phyloP scores from a whole-genome alignment of 176 grass and related monocot genomes.

The Oryza australiensis region DNA sequence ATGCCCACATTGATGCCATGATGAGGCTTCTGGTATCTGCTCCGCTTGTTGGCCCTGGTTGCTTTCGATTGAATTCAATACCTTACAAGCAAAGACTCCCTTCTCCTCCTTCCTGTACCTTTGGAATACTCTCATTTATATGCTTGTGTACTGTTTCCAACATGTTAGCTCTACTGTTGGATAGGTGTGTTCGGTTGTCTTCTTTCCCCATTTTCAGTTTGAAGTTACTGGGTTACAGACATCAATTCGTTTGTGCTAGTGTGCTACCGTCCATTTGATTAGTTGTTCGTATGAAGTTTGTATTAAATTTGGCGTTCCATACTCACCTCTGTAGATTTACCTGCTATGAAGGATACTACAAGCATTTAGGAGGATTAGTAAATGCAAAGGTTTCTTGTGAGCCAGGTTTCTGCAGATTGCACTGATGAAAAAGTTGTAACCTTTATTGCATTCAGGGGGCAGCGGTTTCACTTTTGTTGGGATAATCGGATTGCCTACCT shows the following conservation, averaged over 20 bases:
- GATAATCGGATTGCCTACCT: slow-evolving; percentile 11
- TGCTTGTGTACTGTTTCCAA: background rate
- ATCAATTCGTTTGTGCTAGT: background rate
- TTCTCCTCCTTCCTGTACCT: slow-evolving; percentile 17
- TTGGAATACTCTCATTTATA: background rate
- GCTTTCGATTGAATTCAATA: slow-evolving; percentile 43
- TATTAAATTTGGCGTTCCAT: background rate
- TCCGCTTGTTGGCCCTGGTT: slow-evolving; percentile 35
- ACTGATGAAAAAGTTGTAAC: slow-evolving; percentile 27
- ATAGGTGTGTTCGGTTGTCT: background rate
- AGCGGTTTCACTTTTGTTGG: slow-evolving; percentile 29
- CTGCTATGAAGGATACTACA: background rate
- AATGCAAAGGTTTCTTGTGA: slow-evolving; percentile 31
- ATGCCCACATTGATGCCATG: slow-evolving; percentile 37
- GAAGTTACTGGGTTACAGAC: background rate
- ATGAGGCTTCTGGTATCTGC: slow-evolving; percentile 31
- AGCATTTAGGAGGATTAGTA: slow-evolving; percentile 11
- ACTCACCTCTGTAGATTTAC: background rate
- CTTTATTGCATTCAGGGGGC: slow-evolving; percentile 22
- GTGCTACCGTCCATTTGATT: background rate
- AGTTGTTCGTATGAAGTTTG: background rate
- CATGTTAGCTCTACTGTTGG: slow-evolving; percentile 1
- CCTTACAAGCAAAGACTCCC: slow-evolving; percentile 42
- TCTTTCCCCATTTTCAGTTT: background rate
- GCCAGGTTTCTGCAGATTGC: slow-evolving; percentile 29